Evolutionary conservation across 495 filamentous ascomycete species (phyloP).

Genomic region (Penicillium verhagenii): DNA sequence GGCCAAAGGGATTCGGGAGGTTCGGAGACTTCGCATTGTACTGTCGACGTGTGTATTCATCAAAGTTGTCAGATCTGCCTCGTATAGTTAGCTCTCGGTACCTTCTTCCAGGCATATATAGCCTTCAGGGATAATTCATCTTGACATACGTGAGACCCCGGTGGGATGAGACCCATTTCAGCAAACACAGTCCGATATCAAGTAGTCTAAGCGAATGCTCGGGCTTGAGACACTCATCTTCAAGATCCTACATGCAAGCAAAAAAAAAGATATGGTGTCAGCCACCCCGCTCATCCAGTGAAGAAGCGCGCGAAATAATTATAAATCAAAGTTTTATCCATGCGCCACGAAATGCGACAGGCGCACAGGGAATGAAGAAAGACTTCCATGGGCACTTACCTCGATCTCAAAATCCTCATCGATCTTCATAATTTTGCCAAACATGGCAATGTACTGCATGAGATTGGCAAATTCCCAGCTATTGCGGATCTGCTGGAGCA

Average conservation of each 20-base stretch:
- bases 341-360: conserved; percentile 10
- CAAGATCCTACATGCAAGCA: conserved; percentile 65
- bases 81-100: conserved; percentile 2
- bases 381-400: conserved; percentile 48
- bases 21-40: conserved; percentile 78
- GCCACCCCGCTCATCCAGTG: neutral
- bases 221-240: conserved; percentile 80
- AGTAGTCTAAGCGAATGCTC: conserved; percentile 67
- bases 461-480: conserved; percentile 96
- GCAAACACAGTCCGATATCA: conserved; percentile 80
- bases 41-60: conserved; percentile 90
- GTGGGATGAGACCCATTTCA: conserved; percentile 94
- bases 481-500: conserved; percentile 72
- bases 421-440: conserved; percentile 84
- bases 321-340: conserved; percentile 6
- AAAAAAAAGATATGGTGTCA: neutral
- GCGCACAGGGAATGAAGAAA: neutral
- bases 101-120: neutral
- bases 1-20: conserved; percentile 79
- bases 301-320: neutral
- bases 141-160: conserved; percentile 78
- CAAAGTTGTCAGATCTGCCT: conserved; percentile 77
- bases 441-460: conserved; percentile 88
- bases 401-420: conserved; percentile 84
- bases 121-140: conserved; percentile 25